Percentiles rank a stretch among this genome's conserved stretches.
These are phyloP conservation scores for Daldinia loculata DNA, from an alignment of 495 filamentous ascomycete genomes.

Conservation along the genomic window DNA sequence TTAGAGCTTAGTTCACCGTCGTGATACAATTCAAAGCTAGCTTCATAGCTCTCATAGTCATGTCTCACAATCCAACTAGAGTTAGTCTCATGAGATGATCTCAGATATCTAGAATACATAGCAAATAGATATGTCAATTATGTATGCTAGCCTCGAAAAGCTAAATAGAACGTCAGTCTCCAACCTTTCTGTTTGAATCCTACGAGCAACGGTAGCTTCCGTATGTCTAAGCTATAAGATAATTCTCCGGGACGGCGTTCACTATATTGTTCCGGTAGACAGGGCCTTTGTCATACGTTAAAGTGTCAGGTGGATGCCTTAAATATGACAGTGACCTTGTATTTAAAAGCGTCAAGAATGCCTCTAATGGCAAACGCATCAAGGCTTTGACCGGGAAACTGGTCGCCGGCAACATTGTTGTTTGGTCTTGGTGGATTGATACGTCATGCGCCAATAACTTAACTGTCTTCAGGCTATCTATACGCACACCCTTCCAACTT, in stretches of 20 bases:
- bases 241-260: not conserved
- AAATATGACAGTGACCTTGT: not conserved
- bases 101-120: no score
- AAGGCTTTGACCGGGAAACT: not conserved
- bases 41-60: no score
- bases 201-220: no score
- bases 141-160: no score
- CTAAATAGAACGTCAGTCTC: no score
- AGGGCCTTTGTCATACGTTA: not conserved
- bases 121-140: no score
- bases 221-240: not conserved
- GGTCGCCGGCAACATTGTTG: not conserved
- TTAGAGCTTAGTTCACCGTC: no score
- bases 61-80: no score
- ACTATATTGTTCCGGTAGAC: not conserved
- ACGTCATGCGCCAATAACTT: not conserved
- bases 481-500: not conserved
- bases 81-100: no score
- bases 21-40: no score
- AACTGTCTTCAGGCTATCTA: not conserved
- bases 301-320: not conserved
- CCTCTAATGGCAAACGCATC: not conserved
- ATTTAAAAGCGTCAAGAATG: not conserved
- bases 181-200: no score
- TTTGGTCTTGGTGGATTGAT: not conserved